A percentile compares a stretch with the other conserved stretches of the same genome.
Conservation (phyloP, 2,329 filamentous ascomycete species). For the Sporothrix brunneoviolacea region DNA sequence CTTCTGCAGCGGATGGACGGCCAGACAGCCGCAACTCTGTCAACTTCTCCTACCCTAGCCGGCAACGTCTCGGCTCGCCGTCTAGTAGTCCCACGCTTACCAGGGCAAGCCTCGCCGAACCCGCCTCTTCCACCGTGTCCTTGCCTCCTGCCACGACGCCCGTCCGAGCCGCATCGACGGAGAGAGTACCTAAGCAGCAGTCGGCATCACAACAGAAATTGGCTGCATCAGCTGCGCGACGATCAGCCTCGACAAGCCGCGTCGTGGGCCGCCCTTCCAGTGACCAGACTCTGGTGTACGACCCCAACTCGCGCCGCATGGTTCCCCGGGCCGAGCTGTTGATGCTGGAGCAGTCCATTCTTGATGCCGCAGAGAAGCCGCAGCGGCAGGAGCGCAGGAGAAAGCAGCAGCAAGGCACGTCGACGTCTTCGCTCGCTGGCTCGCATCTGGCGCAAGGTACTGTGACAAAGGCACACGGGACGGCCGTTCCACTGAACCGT, state of each 20-base stretch:
- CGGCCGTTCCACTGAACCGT: conserved; percentile 25
- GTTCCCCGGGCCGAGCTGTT: conserved; percentile 41
- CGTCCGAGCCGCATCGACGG: conserved; percentile 7
- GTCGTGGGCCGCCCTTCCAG: conserved; percentile 22
- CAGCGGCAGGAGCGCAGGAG: conserved; percentile 33
- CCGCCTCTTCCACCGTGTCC: not conserved
- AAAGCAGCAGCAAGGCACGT: conserved; percentile 24
- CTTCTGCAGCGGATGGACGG: conserved; percentile 24
- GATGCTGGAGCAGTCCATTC: conserved; percentile 36
- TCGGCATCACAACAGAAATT: not conserved
- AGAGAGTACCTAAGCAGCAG: conserved; percentile 3
- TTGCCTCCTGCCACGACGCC: conserved; percentile 9
- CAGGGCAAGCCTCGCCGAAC: not conserved
- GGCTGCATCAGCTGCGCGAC: conserved; percentile 11
- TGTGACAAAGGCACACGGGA: conserved; percentile 44
- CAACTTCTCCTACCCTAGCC: conserved; percentile 54
- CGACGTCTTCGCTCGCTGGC: conserved; percentile 31
- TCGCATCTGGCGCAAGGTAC: conserved; percentile 46
- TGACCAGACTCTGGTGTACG: conserved; percentile 51
- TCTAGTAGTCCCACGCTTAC: conserved; percentile 18
- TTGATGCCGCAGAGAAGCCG: conserved; percentile 34
- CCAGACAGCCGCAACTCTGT: conserved; percentile 42
- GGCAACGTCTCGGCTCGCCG: conserved; percentile 35
- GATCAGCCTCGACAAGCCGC: conserved; percentile 21
- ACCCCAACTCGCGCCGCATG: conserved; percentile 60